Conservation (phyloP, 106 monocot genomes). For the Dendrobium catenatum region DNA sequence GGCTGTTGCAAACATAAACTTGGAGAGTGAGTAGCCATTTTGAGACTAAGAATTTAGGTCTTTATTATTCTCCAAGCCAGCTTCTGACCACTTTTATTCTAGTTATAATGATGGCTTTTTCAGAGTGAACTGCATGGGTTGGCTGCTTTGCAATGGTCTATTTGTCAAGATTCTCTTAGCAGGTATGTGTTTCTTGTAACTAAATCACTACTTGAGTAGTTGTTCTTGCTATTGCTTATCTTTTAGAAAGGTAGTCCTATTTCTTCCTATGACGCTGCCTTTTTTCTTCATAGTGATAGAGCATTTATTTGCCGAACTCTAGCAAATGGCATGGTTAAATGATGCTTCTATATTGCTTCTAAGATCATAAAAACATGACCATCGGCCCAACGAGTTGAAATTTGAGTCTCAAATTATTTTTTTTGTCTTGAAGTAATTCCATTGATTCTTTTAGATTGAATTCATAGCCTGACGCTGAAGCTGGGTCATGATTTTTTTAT, state of each 20-base stretch:
- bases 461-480: too few species aligned
- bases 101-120: conserved; percentile 6
- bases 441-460: too few species aligned
- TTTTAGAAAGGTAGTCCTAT: not conserved
- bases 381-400: too few species aligned
- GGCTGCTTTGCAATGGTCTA: conserved; percentile 65
- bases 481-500: too few species aligned
- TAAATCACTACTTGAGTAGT: not conserved
- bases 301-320: too few species aligned
- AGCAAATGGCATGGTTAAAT: too few species aligned
- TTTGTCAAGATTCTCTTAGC: conserved; percentile 67
- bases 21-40: not conserved
- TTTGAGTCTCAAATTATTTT: too few species aligned
- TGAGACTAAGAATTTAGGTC: not conserved
- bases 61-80: not conserved
- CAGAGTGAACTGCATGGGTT: conserved; percentile 67
- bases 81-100: not conserved
- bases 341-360: too few species aligned
- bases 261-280: too few species aligned
- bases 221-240: not conserved
- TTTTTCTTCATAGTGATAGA: too few species aligned
- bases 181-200: conserved; percentile 25
- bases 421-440: too few species aligned
- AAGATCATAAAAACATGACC: too few species aligned
- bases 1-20: not conserved